phyloP scores from a whole-genome alignment of 306 rosid species.

The Quercus dentata region DNA sequence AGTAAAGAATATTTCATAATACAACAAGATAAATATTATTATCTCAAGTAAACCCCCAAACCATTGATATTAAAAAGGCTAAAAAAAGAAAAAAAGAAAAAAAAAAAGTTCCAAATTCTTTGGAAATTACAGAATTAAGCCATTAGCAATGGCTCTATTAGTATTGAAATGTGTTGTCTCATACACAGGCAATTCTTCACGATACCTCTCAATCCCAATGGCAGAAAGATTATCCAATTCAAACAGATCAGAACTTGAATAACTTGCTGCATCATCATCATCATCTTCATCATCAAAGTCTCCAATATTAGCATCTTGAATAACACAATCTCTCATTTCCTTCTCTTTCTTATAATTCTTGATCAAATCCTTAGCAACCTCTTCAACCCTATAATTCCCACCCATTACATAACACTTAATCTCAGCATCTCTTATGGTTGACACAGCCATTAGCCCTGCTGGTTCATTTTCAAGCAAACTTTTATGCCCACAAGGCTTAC shows the following conservation, averaged over 20 bases:
- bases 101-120: constrained; percentile 5
- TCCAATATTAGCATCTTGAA: background rate
- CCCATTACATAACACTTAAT: constrained; percentile 46
- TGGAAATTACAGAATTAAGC: constrained; percentile 70
- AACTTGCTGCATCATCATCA: constrained; percentile 71
- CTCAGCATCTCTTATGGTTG: constrained; percentile 23
- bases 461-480: constrained; percentile 33
- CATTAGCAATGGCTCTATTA: constrained; percentile 80
- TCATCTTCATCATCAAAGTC: constrained; percentile 27
- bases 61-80: constrained; percentile 26
- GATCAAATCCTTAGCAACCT: constrained; percentile 57
- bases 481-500: constrained; percentile 81
- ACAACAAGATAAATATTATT: constrained; percentile 41
- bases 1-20: constrained; percentile 4
- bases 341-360: constrained; percentile 52
- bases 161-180: constrained; percentile 84
- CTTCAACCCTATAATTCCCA: constrained; percentile 53
- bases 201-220: constrained; percentile 80
- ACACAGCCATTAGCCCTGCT: constrained; percentile 6
- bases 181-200: constrained; percentile 90
- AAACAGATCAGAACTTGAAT: constrained; percentile 90
- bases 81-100: constrained; percentile 13
- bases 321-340: constrained; percentile 29
- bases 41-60: constrained; percentile 63
- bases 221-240: constrained; percentile 88